These are phyloP conservation scores for Dunaliella primolecta DNA, from an alignment of 139 green algal genomes.

Conservation along the genomic window DNA sequence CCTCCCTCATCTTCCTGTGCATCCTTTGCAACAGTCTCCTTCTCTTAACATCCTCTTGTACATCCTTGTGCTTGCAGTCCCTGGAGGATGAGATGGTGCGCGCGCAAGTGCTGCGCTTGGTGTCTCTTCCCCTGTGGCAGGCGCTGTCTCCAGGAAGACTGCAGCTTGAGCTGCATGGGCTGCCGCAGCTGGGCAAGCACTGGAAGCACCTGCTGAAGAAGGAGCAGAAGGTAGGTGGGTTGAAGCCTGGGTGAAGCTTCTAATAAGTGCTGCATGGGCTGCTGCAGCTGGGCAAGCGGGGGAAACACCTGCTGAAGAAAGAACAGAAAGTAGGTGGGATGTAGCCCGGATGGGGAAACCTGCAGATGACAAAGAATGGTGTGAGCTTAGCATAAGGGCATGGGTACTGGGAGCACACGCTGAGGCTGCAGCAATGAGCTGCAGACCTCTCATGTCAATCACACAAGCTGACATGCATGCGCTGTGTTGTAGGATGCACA, in stretches of 20 bases:
- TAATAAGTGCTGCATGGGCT: conserved; percentile 53
- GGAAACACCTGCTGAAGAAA: conserved; percentile 78
- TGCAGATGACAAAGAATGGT: neutral
- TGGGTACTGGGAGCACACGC: neutral
- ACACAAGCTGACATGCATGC: no score
- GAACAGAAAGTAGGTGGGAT: conserved; percentile 46
- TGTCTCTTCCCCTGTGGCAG: conserved; percentile 87
- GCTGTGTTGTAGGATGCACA: no score
- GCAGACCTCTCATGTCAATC: no score
- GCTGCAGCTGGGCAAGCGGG: conserved; percentile 77
- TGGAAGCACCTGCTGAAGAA: conserved; percentile 84
- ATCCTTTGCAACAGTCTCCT: no score
- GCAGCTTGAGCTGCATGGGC: conserved; percentile 78
- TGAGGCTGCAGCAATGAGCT: no score
- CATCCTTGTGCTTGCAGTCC: conserved; percentile 48
- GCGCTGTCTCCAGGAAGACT: conserved; percentile 67
- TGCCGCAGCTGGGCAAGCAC: conserved; percentile 74
- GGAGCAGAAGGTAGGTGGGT: conserved; percentile 45
- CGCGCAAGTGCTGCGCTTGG: conserved; percentile 64
- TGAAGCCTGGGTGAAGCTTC: no score
- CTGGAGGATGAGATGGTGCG: conserved; percentile 87
- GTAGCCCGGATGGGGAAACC: no score
- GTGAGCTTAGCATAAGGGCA: neutral
- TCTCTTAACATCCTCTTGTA: no score
- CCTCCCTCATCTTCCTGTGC: no score